These are phyloP conservation scores for Botryotinia convoluta DNA, from an alignment of 2,329 filamentous ascomycete species.

Conservation along the genomic window DNA sequence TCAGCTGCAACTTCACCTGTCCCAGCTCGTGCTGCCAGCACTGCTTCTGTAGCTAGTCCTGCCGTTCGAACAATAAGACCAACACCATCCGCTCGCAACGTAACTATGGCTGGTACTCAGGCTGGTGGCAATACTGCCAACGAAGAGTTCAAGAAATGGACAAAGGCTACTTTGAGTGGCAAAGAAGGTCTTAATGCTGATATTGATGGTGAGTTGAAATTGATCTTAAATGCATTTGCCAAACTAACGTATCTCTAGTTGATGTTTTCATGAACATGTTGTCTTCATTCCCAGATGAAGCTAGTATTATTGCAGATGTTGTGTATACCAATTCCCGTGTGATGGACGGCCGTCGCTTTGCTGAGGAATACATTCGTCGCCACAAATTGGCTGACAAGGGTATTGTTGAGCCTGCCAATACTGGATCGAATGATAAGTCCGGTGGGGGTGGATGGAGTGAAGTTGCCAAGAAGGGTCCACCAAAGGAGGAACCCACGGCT, in stretches of 20 bases:
- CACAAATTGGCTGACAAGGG: slow-evolving; percentile 93
- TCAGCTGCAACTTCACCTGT: slow-evolving; percentile 48
- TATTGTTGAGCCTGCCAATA: slow-evolving; percentile 65
- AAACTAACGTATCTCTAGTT: slow-evolving; percentile 40
- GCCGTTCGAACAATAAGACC: slow-evolving; percentile 49
- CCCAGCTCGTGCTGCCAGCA: slow-evolving; percentile 41
- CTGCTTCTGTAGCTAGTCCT: slow-evolving; percentile 27
- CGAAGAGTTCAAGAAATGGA: slow-evolving; percentile 95
- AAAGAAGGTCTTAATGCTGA: slow-evolving; percentile 64
- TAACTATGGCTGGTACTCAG: slow-evolving; percentile 44
- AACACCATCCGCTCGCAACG: slow-evolving; percentile 48
- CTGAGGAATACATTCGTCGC: slow-evolving; percentile 89
- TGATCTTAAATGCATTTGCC: not conserved
- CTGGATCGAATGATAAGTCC: slow-evolving; percentile 49
- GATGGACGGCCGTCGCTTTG: slow-evolving; percentile 89
- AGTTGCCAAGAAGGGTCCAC: slow-evolving; percentile 86
- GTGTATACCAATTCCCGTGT: slow-evolving; percentile 85
- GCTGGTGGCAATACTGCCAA: slow-evolving; percentile 53
- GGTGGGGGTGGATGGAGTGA: slow-evolving; percentile 94
- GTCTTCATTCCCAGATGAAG: slow-evolving; percentile 71
- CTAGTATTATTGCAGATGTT: slow-evolving; percentile 81
- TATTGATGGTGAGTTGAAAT: slow-evolving; percentile 58
- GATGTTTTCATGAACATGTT: slow-evolving; percentile 78
- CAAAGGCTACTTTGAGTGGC: slow-evolving; percentile 66
- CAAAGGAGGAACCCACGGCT: slow-evolving; percentile 43